Base-by-base conservation (phyloP, 192 early-diverging fungal species). In the Glomus cerebriforme region DNA sequence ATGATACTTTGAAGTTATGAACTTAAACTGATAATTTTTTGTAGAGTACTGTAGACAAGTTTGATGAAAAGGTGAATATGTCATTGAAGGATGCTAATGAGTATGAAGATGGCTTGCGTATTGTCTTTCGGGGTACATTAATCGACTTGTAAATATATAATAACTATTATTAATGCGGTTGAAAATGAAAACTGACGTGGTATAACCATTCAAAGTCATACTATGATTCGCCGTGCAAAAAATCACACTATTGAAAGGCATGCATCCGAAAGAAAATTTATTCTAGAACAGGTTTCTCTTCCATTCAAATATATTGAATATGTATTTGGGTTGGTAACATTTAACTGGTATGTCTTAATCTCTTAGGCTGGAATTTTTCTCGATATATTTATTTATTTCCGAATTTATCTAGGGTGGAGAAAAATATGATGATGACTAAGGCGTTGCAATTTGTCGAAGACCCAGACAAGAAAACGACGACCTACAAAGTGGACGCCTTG, bases 271-370 rank as follows among this genome's bases (percentile, higher is more conserved):
- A 72, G 70, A 49, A 72, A 72, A 72, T 72, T 72, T 72, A 2
- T 45, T 2, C 43, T 72, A 49, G 70, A 72, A 72, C 70, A 45
- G 37, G 2, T 72, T 17, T 39, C 70, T 47, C 6, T 45, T 72
- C 70, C 70, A 72, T 72, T 72, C 39, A 72, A 72, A 19, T 72
- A 72, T 72, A 72, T 49, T 47, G 39, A 72, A 49, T 72, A 72
- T 72, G 37, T 72, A 47, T 72, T 72, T 72, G 70, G n/a, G 1
- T 3, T 72, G 35, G 70, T 72, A 72, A 72, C 3, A 45, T 72
- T 72, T 72, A 39, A 72, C 37, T 72, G 70, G 70, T 72, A 72
- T 72, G 43, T 49, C 35, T 72, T 24, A 72, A 7, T n/a, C n/a
- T 72, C 37, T 3, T 72, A 49, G 35, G 45, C 2, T 72, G 24